These are phyloP conservation scores for Capsicum pubescens DNA, from an alignment of 257 asterid genomes.

Conservation along the genomic window DNA sequence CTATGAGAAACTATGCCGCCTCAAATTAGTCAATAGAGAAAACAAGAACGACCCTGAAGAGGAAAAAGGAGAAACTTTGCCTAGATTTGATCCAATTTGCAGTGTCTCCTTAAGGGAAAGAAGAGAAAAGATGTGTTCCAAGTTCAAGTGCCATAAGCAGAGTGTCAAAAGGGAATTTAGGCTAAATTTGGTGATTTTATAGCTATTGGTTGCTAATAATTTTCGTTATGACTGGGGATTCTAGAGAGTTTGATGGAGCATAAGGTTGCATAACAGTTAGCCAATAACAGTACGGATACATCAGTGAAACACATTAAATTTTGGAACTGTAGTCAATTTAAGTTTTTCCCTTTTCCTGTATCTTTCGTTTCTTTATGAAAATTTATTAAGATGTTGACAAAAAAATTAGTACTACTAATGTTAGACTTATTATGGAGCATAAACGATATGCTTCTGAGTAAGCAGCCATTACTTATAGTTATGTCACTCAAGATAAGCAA, in stretches of 20 bases:
- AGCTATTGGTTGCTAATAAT: no score
- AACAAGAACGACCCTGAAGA: background rate
- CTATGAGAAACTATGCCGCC: background rate
- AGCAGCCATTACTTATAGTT: background rate
- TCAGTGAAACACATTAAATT: no score
- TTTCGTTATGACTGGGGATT: background rate
- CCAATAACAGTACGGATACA: background rate
- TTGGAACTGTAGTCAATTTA: no score
- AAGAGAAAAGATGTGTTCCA: background rate
- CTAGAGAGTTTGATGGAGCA: background rate
- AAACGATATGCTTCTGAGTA: background rate
- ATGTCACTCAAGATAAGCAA: background rate
- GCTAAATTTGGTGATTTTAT: background rate
- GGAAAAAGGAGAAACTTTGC: background rate
- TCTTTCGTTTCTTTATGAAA: no score
- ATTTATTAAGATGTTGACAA: no score
- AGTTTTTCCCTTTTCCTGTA: no score
- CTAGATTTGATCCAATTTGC: conserved; percentile 24
- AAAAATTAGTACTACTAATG: no score
- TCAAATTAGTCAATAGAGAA: background rate
- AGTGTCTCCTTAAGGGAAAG: background rate
- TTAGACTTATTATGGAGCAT: background rate
- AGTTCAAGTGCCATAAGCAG: background rate
- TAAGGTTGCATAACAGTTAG: conserved; percentile 7
- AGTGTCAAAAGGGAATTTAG: background rate